Evolutionary conservation across 345 rosid species (phyloP).

Genomic region (Laguncularia racemosa): DNA sequence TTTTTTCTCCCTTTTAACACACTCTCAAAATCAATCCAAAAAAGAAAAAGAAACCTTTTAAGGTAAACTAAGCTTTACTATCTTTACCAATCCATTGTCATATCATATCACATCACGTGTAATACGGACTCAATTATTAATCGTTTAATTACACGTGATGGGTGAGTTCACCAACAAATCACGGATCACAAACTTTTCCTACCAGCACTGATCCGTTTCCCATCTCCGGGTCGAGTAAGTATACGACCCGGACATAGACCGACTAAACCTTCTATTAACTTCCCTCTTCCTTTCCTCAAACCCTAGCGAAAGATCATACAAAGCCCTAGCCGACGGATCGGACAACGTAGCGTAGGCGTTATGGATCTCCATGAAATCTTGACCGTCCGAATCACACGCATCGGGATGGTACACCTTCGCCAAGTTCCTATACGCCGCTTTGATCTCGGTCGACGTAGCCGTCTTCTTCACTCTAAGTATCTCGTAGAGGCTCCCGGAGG

Average conservation of each 20-base stretch:
- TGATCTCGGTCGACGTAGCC: conserved; percentile 15
- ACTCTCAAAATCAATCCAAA: no score
- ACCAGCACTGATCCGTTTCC: conserved; percentile 98
- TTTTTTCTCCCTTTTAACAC: no score
- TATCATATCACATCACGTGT: no score
- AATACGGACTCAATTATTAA: no score
- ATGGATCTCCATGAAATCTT: conserved; percentile 60
- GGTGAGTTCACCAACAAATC: no score
- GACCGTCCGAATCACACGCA: conserved; percentile 27
- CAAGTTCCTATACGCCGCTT: conserved; percentile 11
- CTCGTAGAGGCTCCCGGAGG: conserved; percentile 22
- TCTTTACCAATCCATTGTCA: no score
- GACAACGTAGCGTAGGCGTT: conserved; percentile 66
- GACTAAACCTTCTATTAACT: no score
- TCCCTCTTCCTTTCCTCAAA: conserved; percentile 9
- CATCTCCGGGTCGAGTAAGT: conserved; percentile 46
- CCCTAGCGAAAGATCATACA: conserved; percentile 53
- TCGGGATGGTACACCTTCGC: conserved; percentile 15
- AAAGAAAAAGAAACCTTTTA: no score
- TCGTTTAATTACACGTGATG: no score
- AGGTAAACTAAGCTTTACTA: no score
- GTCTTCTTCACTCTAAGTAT: conserved; percentile 8
- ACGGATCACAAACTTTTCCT: background rate
- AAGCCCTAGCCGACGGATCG: conserved; percentile 65
- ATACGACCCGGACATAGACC: conserved; percentile 17